phyloP scores from a whole-genome alignment of 208 protist species.

The Acanthamoeba triangularis region DNA sequence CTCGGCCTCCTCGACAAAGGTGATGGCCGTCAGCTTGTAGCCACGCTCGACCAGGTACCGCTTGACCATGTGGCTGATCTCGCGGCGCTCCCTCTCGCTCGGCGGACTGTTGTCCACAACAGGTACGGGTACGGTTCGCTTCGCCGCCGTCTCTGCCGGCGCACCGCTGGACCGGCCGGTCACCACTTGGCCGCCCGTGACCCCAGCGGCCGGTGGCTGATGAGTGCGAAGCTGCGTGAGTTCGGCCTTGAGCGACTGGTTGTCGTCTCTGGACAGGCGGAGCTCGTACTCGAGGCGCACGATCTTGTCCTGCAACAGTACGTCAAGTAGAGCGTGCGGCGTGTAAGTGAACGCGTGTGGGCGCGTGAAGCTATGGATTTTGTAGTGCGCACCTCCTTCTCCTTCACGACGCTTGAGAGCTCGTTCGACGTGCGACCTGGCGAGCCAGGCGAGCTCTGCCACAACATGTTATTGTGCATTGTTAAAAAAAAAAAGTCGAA shows the following conservation, averaged over 20 bases:
- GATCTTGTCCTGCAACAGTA: background rate
- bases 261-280: slow-evolving; percentile 47
- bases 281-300: slow-evolving; percentile 78
- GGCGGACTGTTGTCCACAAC: background rate
- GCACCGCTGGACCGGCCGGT: background rate
- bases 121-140: no score
- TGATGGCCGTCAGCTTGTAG: slow-evolving; percentile 74
- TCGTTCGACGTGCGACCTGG: background rate
- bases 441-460: slow-evolving; percentile 6
- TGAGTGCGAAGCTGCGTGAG: slow-evolving; percentile 23
- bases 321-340: background rate
- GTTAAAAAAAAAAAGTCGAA: background rate
- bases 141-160: background rate
- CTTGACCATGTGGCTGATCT: slow-evolving; percentile 66
- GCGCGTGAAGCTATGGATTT: background rate
- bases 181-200: background rate
- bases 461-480: background rate
- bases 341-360: background rate
- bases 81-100: slow-evolving; percentile 16
- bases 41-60: slow-evolving; percentile 68
- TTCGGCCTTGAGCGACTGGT: slow-evolving; percentile 30
- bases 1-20: slow-evolving; percentile 68
- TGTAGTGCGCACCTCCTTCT: slow-evolving; percentile 21
- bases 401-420: slow-evolving; percentile 40
- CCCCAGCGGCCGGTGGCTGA: background rate